These are phyloP conservation scores for Cytospora piceae DNA, from an alignment of 2,329 filamentous ascomycete genomes.

Conservation along the genomic window DNA sequence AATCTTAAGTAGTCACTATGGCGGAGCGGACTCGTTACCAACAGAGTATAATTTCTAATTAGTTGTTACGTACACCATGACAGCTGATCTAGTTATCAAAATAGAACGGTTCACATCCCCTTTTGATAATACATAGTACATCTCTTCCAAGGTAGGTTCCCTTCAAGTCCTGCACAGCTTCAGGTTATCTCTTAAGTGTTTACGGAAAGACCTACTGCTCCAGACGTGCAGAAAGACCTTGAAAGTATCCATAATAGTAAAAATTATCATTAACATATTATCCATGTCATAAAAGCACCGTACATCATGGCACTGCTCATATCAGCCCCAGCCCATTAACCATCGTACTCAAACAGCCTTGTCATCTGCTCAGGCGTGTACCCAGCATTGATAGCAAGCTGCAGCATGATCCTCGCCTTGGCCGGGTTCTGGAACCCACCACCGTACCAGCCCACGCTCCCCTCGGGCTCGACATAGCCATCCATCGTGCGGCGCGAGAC, in stretches of 20 bases:
- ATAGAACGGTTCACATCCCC: too few relatives aligned
- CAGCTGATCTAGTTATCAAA: too few relatives aligned
- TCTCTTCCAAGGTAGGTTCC: too few relatives aligned
- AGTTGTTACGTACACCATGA: too few relatives aligned
- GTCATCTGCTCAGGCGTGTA: constrained; percentile 27
- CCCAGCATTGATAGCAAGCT: constrained; percentile 42
- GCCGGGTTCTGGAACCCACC: constrained; percentile 59
- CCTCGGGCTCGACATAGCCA: constrained; percentile 50
- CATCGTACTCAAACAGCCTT: constrained; percentile 22
- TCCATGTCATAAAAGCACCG: background rate
- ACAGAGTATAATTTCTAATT: too few relatives aligned
- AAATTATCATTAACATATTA: background rate
- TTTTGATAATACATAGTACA: too few relatives aligned
- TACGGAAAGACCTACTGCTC: too few relatives aligned
- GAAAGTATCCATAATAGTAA: too few relatives aligned
- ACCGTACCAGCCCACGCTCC: constrained; percentile 42
- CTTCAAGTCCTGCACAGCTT: too few relatives aligned
- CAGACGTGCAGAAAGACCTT: too few relatives aligned
- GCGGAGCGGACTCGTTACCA: too few relatives aligned
- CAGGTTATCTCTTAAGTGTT: too few relatives aligned
- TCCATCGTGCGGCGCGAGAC: constrained; percentile 55
- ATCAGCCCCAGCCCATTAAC: background rate
- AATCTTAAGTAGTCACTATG: background rate
- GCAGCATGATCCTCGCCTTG: constrained; percentile 57
- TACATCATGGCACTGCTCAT: background rate